A percentile compares a stretch with the other conserved stretches of the same genome.
Evolutionary conservation across 148 eudicot genomes (phyloP).

Genomic region (Camellia sinensis): DNA sequence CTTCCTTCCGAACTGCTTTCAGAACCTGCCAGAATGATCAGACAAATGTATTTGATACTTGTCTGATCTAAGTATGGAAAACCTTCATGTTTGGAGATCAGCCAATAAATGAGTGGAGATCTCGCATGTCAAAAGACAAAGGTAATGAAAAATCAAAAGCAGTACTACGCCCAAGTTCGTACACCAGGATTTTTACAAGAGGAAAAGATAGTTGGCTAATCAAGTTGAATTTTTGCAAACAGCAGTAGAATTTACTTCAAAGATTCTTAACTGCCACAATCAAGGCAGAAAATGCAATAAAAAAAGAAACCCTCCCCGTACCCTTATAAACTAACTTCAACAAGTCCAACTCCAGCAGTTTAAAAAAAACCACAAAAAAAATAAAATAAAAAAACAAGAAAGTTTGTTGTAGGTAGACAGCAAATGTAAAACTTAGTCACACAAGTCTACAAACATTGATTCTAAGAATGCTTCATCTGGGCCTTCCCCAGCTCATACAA

Average conservation of each 20-base stretch:
- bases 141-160: not conserved
- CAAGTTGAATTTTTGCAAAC: not conserved
- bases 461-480: too few relatives aligned
- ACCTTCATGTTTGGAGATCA: not conserved
- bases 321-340: not conserved
- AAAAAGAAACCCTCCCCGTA: not conserved
- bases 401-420: too few relatives aligned
- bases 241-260: not conserved
- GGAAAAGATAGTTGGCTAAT: not conserved
- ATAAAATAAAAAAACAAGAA: not conserved
- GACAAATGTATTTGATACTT: not conserved
- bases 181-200: not conserved
- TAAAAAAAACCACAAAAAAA: not conserved
- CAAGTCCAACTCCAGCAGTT: not conserved
- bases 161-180: not conserved
- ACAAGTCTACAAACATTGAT: too few relatives aligned
- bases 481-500: too few relatives aligned
- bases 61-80: not conserved
- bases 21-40: constrained; percentile 42
- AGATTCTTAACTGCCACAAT: not conserved
- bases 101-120: not conserved
- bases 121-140: not conserved
- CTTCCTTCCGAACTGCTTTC: constrained; percentile 52
- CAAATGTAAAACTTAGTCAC: too few relatives aligned
- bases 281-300: too few relatives aligned